Conservation (phyloP, 2,329 filamentous ascomycete species). For the Calonectria leucothoes region DNA sequence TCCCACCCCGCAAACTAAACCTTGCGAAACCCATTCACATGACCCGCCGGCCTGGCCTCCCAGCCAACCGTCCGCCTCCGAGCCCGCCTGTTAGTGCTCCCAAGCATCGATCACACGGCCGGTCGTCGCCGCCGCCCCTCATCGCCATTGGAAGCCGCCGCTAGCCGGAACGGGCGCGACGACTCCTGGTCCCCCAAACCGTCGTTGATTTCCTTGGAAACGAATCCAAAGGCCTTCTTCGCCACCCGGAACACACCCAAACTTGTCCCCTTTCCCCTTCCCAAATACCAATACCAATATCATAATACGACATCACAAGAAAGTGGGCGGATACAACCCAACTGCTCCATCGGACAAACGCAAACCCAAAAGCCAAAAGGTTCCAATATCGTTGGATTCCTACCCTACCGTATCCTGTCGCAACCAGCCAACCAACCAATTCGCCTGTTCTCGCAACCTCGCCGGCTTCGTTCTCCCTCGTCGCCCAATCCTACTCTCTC, state of each 20-base stretch:
- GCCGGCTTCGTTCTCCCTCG: background rate
- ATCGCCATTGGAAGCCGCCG: slow-evolving; percentile 17
- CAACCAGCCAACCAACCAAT: background rate
- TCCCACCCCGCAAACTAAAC: slow-evolving; percentile 19
- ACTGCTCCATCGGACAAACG: background rate
- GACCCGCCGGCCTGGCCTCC: background rate
- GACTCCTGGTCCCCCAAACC: background rate
- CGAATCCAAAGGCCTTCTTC: background rate
- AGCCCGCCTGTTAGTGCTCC: slow-evolving; percentile 13
- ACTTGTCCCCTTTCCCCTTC: slow-evolving; percentile 8
- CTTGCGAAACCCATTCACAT: slow-evolving; percentile 12
- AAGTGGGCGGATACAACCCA: background rate
- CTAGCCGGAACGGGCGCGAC: slow-evolving; percentile 16
- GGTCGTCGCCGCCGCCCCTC: background rate
- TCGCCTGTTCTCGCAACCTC: background rate
- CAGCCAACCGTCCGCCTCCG: slow-evolving; percentile 12
- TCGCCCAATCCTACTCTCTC: background rate
- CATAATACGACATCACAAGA: background rate
- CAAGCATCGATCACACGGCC: slow-evolving; percentile 22
- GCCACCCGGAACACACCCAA: background rate
- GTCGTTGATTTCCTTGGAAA: background rate
- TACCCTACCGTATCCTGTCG: background rate
- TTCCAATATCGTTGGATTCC: background rate
- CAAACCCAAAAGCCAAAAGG: background rate
- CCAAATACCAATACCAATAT: no score